Evolutionary conservation across 306 rosid species (phyloP).

Genomic region (Benincasa hispida): DNA sequence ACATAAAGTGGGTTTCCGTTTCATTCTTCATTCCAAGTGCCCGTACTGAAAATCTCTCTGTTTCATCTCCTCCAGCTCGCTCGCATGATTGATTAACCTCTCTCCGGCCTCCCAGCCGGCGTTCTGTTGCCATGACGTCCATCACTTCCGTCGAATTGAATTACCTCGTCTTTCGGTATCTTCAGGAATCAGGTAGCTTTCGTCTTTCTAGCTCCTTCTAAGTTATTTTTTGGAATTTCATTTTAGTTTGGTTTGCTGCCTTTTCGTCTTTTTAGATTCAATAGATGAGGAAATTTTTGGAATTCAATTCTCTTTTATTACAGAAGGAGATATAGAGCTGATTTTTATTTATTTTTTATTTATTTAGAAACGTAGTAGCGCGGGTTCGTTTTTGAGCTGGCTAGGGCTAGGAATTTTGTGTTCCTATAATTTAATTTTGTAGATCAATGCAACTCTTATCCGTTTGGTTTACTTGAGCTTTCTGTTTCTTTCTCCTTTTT

Average conservation of each 20-base stretch:
- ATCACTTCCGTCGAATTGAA: slow-evolving; percentile 79
- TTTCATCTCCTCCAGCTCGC: background rate
- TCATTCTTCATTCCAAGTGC: background rate
- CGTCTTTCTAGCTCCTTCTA: background rate
- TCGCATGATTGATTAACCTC: slow-evolving; percentile 27
- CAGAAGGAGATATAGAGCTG: background rate
- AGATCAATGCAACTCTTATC: background rate
- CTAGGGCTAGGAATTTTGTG: background rate
- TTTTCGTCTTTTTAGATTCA: background rate
- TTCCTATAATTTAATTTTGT: background rate
- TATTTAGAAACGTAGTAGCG: background rate
- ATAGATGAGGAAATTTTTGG: background rate
- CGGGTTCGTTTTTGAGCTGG: background rate
- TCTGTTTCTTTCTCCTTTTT: background rate
- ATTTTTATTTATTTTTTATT: background rate
- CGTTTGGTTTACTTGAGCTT: background rate
- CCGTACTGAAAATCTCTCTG: background rate
- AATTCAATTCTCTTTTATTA: background rate
- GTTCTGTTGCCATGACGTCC: slow-evolving; percentile 38
- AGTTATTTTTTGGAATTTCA: background rate
- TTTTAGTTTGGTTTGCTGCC: background rate
- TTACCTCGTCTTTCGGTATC: slow-evolving; percentile 77
- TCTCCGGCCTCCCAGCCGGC: slow-evolving; percentile 20
- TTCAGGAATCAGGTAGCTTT: slow-evolving; percentile 74
- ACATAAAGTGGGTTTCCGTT: background rate